Evolutionary conservation across 164 flowering plant species (phyloP).

Genomic region (Litsea cubeba): DNA sequence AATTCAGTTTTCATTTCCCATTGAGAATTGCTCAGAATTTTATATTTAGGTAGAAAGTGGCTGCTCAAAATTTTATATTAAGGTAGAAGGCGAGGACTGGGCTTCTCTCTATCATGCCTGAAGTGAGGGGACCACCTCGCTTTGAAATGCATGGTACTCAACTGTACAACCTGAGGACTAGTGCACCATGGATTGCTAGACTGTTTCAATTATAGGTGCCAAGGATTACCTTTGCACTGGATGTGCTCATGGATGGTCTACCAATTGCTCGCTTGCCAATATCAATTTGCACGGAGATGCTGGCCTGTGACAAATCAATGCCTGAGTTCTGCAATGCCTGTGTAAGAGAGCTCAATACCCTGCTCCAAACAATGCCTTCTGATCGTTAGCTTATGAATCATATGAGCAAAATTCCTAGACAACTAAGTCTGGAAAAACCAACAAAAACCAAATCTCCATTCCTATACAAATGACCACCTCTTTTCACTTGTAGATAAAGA

Average conservation of each 20-base stretch:
- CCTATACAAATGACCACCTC: not conserved
- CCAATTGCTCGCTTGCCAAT: constrained; percentile 57
- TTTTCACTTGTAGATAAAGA: not conserved
- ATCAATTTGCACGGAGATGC: constrained; percentile 87
- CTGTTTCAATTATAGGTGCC: not conserved
- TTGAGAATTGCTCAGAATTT: not conserved
- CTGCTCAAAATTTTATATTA: not conserved
- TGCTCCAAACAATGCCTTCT: constrained; percentile 24
- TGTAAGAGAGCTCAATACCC: constrained; percentile 71
- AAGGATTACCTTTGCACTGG: constrained; percentile 40
- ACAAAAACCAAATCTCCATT: not conserved
- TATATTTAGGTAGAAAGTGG: not conserved
- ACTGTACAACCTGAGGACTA: not conserved
- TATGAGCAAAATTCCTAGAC: not conserved
- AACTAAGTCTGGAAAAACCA: not conserved
- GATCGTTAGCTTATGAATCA: not conserved
- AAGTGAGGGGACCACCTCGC: not conserved
- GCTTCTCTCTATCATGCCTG: not conserved
- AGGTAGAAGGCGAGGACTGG: not conserved
- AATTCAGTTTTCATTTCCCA: not conserved
- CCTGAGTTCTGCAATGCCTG: constrained; percentile 84
- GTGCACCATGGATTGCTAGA: not conserved
- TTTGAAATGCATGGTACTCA: not conserved
- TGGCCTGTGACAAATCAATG: constrained; percentile 81
- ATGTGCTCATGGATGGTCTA: constrained; percentile 21